These are phyloP conservation scores for Lenwebbia sp. DNA, from an alignment of 345 rosid genomes.

Conservation along the genomic window DNA sequence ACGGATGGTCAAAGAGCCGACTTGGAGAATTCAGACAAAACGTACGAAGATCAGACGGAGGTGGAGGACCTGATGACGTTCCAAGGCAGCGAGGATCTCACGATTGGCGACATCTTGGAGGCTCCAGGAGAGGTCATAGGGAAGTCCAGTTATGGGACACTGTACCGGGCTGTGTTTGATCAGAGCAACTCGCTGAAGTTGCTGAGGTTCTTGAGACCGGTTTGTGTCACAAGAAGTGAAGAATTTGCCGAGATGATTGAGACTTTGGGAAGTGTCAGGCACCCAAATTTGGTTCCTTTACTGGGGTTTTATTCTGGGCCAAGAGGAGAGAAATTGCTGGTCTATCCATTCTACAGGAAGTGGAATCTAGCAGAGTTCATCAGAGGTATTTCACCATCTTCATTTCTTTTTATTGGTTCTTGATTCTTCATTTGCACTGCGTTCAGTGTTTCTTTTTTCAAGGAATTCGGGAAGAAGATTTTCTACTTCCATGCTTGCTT, in stretches of 20 bases:
- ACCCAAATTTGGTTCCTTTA: slow-evolving; percentile 81
- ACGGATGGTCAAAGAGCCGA: not conserved
- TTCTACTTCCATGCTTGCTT: not conserved
- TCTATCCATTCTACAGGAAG: slow-evolving; percentile 57
- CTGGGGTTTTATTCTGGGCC: slow-evolving; percentile 84
- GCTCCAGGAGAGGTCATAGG: slow-evolving; percentile 97
- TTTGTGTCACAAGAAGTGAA: slow-evolving; percentile 33
- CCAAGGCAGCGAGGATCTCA: slow-evolving; percentile 62
- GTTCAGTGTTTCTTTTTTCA: not conserved
- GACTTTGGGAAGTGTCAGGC: slow-evolving; percentile 52
- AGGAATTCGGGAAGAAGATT: not conserved
- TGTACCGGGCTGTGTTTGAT: slow-evolving; percentile 68
- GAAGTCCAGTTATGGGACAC: slow-evolving; percentile 76
- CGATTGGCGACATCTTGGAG: slow-evolving; percentile 70
- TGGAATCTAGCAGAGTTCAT: slow-evolving; percentile 70
- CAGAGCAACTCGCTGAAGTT: slow-evolving; percentile 41
- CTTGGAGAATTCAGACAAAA: not conserved
- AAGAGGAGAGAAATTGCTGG: slow-evolving; percentile 86
- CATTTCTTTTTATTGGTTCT: not conserved
- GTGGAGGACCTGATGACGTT: slow-evolving; percentile 58
- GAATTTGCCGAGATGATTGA: slow-evolving; percentile 46
- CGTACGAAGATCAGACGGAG: slow-evolving; percentile 2
- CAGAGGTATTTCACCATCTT: slow-evolving; percentile 25
- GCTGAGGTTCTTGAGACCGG: slow-evolving; percentile 83
- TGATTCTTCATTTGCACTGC: not conserved